Evolutionary conservation across 495 filamentous ascomycete species (phyloP), one percentile per base, ranked within the genome.

Genomic region (Baudoinia panamericana): DNA sequence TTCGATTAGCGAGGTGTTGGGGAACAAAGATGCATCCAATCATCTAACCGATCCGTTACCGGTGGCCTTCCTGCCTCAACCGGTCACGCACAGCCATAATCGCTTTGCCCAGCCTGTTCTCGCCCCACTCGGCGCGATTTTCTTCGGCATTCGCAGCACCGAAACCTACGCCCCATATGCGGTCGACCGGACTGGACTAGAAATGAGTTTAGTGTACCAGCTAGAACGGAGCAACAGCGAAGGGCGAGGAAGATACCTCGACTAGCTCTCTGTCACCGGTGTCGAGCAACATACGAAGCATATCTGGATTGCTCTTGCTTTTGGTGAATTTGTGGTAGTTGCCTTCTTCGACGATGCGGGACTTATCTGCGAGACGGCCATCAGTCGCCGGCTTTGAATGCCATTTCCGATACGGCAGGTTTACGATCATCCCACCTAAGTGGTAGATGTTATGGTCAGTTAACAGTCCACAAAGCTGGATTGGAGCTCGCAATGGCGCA

Each of bases 111-210:
- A 83, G 52, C 43, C 82, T 53, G 59, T 83, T 84, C 59, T 69
- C 40, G 30, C 80, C 78, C 78, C 80, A 83, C 28, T 57, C 46
- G 15, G 53, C 47, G 19, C 71, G 61, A 45, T 61, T 69, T 7
- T 12, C 38, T 37, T 54, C 62, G 0, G 74, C 76, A 45, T 64
- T 62, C 20, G 50, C 58, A 22, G 63, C 64, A 1, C 47, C 57
- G 54, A 73, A 78, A 10, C 79, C 78, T 23, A 83, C 57, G 5
- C 79, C 79, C 79, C 78, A 83, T 39, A 81, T 69, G 19, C 62
- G 50, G 58, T 83, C 76, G 39, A 56, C 63, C 30, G 77, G 74
- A 6, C n/a, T n/a, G n/a, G n/a, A n/a, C n/a, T n/a, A n/a, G n/a
- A n/a, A n/a, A n/a, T n/a, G n/a, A n/a, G n/a, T n/a, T n/a, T n/a